Base-by-base conservation (phyloP, 108 stramenopile species). In the Schizochytrium sp. region DNA sequence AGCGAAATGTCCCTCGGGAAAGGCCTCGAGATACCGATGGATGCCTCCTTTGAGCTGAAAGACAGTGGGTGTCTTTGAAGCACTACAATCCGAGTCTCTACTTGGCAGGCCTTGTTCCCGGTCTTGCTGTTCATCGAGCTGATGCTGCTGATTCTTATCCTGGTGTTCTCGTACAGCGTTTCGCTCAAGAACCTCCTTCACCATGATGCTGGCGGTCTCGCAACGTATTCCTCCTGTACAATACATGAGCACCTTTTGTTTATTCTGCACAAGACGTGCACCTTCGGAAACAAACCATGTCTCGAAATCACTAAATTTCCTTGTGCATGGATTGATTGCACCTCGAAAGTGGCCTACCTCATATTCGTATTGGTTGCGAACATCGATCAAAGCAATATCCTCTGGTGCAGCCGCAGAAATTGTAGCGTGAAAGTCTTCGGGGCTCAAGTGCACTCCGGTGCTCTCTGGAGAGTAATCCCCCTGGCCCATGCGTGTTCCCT, bases 241-340 rank as follows among this genome's bases (percentile, higher is more conserved):
- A 83, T 83, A 83, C 76, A 83, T 83, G 51, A 83, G 76, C 18
- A 83, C 76, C 45, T 83, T 53, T 53, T 83, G 45, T 23, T 83
- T 83, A 53, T 23, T 23, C 51, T 53, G 76, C 6, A 83, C 76
- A 23, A 83, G 76, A 6, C 25, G 51, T 16, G 28, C 76, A 6
- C 76, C 76, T 12, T 83, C 48, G 25, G n/a, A n/a, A 25, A 6
- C 0, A 83, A 83, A 83, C 76, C 76, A 83, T 6, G 44, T 6
- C 51, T 83, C 76, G 48, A 83, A 83, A 16, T 83, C 76, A 53
- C 76, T 83, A 53, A 53, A 83, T 23, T 83, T 47, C 12, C 76
- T 21, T 45, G 76, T 83, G 12, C 14, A 47, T 1, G 76, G 76
- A 28, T 83, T 53, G 45, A 83, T 53, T 55, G 76, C 76, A 6